These are phyloP conservation scores for Stentor coeruleus DNA, from an alignment of 73 alveolate genomes.

Conservation along the genomic window DNA sequence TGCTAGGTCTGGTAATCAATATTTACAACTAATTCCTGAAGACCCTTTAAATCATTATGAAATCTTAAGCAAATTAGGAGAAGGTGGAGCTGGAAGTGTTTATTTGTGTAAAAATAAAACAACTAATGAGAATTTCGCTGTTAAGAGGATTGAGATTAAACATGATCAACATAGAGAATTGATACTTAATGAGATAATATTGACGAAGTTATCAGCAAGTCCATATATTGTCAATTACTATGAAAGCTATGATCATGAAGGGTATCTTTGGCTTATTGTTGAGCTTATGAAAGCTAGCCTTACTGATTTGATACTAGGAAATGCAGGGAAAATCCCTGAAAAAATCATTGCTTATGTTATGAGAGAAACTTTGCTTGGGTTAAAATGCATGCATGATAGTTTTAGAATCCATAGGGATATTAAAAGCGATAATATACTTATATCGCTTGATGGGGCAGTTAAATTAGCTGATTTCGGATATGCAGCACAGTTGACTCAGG, in stretches of 20 bases:
- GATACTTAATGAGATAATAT: neutral
- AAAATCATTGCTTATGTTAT: slow-evolving; percentile 30
- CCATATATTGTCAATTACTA: slow-evolving; percentile 76
- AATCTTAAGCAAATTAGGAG: neutral
- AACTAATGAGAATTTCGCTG: neutral
- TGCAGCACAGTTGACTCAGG: slow-evolving; percentile 68
- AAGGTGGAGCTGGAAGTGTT: slow-evolving; percentile 24
- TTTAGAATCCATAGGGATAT: slow-evolving; percentile 82
- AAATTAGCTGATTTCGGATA: slow-evolving; percentile 85
- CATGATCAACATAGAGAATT: neutral
- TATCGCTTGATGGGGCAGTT: slow-evolving; percentile 66
- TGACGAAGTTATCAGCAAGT: neutral
- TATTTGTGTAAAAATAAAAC: neutral
- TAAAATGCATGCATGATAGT: slow-evolving; percentile 28
- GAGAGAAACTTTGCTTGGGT: slow-evolving; percentile 32
- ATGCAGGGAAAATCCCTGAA: slow-evolving; percentile 27
- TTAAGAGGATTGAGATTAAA: neutral
- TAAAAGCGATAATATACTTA: slow-evolving; percentile 80
- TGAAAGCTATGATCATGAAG: slow-evolving; percentile 80
- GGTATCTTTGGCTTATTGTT: slow-evolving; percentile 94
- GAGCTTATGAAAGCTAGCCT: slow-evolving; percentile 57
- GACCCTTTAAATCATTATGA: neutral
- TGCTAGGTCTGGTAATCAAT: neutral
- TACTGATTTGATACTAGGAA: slow-evolving; percentile 13
- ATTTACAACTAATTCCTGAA: neutral